Base-by-base conservation (phyloP, 805 yeast species). In the Kurtzmaniella fragi region DNA sequence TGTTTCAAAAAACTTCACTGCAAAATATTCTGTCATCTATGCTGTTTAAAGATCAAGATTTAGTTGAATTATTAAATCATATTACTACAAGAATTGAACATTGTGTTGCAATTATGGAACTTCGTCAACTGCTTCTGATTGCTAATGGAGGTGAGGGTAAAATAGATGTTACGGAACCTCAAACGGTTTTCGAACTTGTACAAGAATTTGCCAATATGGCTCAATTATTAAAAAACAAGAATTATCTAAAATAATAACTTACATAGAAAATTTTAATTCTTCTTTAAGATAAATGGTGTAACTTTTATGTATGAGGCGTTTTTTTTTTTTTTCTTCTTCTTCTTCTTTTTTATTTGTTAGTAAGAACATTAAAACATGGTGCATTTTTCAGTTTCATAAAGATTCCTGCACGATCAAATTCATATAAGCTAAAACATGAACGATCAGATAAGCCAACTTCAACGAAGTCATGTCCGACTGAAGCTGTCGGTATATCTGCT, bases 31-130 rank as follows among this genome's bases (percentile, higher is more conserved):
- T 44, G 28, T 49, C 53, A 31, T 43, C 35, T 38, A 49, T 42
- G 41, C 37, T 46, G 17, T 49, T 54, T 41, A 50, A 49, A 35
- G 61, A 55, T 42, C 40, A 26, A 17, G 88, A 82, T 31, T 53
- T 80, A 30, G 57, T 79, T 31, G 64, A 72, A 4, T 67, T 82
- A 32, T 62, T 84, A 43, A 87, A 82, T 42, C 84, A 80, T 46
- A 61, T 82, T 20, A 75, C 83, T 11, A 77, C 89, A 0, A 70
- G 95, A 55, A 65, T 85, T 30, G 95, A 86, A 53, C 72, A 77
- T 38, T 67, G 77, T 42, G 75, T 77, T 12, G 56, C 63, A 8
- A 45, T 55, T 2, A 44, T 68, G 14, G 55, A 52, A 36, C 38
- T 67, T 39, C 50, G 73, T 33, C 71, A 67, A 40, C 57, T 59